phyloP scores from a whole-genome alignment of 805 yeast species.

The Ogataea nonfermentans region DNA sequence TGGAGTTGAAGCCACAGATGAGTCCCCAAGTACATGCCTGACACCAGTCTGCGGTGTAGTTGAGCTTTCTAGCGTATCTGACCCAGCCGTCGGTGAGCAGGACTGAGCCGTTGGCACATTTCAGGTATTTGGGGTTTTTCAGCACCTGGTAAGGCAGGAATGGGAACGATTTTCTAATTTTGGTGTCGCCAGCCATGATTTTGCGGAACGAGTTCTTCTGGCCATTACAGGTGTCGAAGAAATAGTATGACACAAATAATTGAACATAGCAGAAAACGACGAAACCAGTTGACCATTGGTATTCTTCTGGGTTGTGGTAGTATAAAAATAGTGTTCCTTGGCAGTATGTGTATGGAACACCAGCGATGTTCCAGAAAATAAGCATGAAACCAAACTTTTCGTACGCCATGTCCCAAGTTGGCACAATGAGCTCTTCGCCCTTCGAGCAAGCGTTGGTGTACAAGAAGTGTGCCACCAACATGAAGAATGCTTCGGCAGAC shows the following conservation, averaged over 20 bases:
- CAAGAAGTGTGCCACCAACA: constrained; percentile 84
- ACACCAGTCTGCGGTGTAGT: constrained; percentile 91
- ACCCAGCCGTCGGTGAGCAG: constrained; percentile 94
- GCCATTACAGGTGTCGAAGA: constrained; percentile 92
- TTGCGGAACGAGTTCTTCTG: constrained; percentile 94
- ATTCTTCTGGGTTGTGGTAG: constrained; percentile 81
- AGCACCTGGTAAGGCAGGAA: constrained; percentile 82
- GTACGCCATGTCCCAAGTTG: constrained; percentile 99
- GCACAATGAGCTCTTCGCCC: constrained; percentile 96
- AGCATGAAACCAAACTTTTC: constrained; percentile 99
- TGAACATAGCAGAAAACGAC: constrained; percentile 53
- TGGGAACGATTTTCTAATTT: constrained; percentile 86
- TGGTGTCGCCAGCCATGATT: constrained; percentile 72
- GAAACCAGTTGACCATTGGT: constrained; percentile 66
- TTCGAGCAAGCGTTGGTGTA: constrained; percentile 97
- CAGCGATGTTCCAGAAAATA: constrained; percentile 98
- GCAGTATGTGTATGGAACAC: constrained; percentile 97
- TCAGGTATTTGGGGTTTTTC: constrained; percentile 79
- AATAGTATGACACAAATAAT: constrained; percentile 73
- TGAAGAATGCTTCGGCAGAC: constrained; percentile 69
- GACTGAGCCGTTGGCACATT: constrained; percentile 79
- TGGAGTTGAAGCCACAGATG: constrained; percentile 81
- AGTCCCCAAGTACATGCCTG: constrained; percentile 92
- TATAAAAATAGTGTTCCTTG: constrained; percentile 84
- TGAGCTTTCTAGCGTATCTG: constrained; percentile 87